These are phyloP conservation scores for Rheum nobile DNA, from an alignment of 148 eudicot species.

Conservation along the genomic window DNA sequence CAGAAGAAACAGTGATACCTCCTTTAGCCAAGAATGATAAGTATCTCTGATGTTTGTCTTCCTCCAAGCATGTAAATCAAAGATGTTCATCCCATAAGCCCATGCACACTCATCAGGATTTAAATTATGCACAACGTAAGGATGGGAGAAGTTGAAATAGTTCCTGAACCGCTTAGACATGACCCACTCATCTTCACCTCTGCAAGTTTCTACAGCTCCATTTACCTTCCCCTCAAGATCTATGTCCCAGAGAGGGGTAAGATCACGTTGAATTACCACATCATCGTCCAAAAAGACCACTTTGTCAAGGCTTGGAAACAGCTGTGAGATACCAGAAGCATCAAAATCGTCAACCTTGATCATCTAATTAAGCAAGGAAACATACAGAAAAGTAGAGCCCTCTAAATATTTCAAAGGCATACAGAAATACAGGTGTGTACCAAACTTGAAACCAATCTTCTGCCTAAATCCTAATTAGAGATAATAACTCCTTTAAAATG, in stretches of 20 bases:
- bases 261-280: slow-evolving; percentile 87
- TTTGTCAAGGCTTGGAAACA: slow-evolving; percentile 87
- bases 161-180: slow-evolving; percentile 89
- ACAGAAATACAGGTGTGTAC: neutral
- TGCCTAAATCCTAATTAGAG: neutral
- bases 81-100: slow-evolving; percentile 99
- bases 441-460: neutral
- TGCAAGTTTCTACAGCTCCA: slow-evolving; percentile 99
- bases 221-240: slow-evolving; percentile 89
- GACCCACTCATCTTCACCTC: slow-evolving; percentile 92
- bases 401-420: neutral
- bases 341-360: neutral
- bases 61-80: slow-evolving; percentile 91
- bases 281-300: slow-evolving; percentile 95
- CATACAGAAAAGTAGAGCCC: neutral
- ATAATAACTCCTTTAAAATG: neutral
- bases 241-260: slow-evolving; percentile 88
- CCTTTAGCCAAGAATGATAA: slow-evolving; percentile 89
- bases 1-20: slow-evolving; percentile 35
- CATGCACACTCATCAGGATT: slow-evolving; percentile 95
- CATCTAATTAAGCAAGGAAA: neutral
- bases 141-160: slow-evolving; percentile 97
- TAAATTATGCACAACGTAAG: slow-evolving; percentile 62
- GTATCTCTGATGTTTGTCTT: slow-evolving; percentile 74
- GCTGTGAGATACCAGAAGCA: slow-evolving; percentile 35